Evolutionary conservation across 2,329 filamentous ascomycete genomes (phyloP).

Genomic region (Stemphylium beticola): DNA sequence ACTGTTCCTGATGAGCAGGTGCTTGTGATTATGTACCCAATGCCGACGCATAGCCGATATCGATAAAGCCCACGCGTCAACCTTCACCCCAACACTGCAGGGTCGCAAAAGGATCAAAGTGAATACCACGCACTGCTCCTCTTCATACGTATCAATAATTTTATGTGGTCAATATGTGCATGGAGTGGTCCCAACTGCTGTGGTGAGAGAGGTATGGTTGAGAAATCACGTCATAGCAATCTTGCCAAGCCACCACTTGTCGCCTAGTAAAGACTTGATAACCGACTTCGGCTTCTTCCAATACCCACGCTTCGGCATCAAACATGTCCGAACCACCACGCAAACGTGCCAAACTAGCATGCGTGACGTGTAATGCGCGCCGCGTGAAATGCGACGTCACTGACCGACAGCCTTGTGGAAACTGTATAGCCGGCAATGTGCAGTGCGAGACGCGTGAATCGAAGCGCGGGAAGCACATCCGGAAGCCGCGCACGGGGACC

Average conservation of each 20-base stretch:
- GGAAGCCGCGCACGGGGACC: constrained; percentile 28
- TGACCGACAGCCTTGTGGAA: constrained; percentile 52
- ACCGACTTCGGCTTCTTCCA: constrained; percentile 32
- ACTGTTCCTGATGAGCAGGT: neutral
- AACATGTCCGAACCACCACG: constrained; percentile 28
- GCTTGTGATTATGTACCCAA: neutral
- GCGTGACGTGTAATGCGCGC: constrained; percentile 53
- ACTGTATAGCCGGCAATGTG: constrained; percentile 48
- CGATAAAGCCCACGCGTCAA: constrained; percentile 12
- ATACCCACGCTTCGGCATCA: constrained; percentile 16
- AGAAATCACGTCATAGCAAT: neutral
- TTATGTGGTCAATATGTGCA: neutral
- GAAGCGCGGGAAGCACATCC: constrained; percentile 51
- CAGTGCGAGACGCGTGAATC: constrained; percentile 53
- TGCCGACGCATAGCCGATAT: constrained; percentile 29
- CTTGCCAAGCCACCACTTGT: constrained; percentile 19
- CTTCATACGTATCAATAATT: neutral
- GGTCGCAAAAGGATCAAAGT: neutral
- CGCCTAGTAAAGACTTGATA: constrained; percentile 17
- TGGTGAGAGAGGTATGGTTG: neutral
- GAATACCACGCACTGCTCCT: neutral
- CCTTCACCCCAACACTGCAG: neutral
- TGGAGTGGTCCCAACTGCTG: neutral
- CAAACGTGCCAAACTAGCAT: constrained; percentile 53
- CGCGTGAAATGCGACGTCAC: constrained; percentile 57